Evolutionary conservation across 768 basidiomycete species (phyloP).

Genomic region (Russula emetica): DNA sequence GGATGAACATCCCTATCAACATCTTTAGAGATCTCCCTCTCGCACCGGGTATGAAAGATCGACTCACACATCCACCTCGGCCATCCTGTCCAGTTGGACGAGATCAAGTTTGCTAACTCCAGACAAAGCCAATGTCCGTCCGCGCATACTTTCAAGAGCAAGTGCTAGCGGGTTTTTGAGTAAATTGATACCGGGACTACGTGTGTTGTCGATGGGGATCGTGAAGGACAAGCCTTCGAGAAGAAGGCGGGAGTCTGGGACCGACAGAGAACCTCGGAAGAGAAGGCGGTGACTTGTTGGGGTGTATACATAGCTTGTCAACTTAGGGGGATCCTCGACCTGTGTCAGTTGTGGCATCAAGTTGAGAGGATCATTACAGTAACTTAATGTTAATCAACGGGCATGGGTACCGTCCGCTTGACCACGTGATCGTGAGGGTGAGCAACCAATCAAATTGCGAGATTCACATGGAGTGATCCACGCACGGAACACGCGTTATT

Average conservation of each 20-base stretch:
- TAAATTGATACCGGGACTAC: slow-evolving; percentile 34
- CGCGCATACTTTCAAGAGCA: slow-evolving; percentile 77
- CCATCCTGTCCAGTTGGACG: slow-evolving; percentile 56
- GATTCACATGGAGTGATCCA: slow-evolving; percentile 3
- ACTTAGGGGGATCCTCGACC: slow-evolving; percentile 19
- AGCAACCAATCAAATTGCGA: background rate
- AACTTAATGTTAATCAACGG: background rate
- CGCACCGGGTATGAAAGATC: background rate
- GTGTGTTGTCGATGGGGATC: slow-evolving; percentile 40
- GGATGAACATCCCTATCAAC: slow-evolving; percentile 63
- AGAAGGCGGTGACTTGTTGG: slow-evolving; percentile 49
- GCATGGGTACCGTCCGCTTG: background rate
- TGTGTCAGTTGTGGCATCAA: slow-evolving; percentile 4
- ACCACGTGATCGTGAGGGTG: background rate
- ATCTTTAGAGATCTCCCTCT: background rate
- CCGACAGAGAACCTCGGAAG: slow-evolving; percentile 68
- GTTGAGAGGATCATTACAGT: no score
- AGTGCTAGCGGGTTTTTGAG: slow-evolving; percentile 67
- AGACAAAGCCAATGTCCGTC: slow-evolving; percentile 55
- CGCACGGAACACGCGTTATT: slow-evolving; percentile 20
- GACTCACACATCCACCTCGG: slow-evolving; percentile 48
- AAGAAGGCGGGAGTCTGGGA: slow-evolving; percentile 66
- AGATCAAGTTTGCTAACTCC: slow-evolving; percentile 51
- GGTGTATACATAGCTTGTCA: slow-evolving; percentile 33
- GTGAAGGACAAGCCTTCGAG: slow-evolving; percentile 74